Conservation (phyloP, 805 yeast species). For the Yarrowia hollandica region DNA sequence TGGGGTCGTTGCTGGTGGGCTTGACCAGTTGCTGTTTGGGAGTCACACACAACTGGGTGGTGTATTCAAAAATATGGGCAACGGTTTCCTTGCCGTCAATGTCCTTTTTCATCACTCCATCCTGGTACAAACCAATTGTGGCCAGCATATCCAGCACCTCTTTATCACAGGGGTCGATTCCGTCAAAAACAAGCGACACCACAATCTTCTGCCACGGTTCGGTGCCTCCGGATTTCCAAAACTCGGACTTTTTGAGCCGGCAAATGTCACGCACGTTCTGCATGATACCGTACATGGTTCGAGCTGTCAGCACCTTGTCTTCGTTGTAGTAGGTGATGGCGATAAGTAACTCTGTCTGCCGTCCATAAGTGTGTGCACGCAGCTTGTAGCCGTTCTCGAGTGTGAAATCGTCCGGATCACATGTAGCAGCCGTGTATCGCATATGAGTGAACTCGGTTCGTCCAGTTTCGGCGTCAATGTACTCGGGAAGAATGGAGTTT, state of each 20-base stretch:
- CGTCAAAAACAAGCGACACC: slow-evolving; percentile 64
- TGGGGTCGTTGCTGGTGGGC: slow-evolving; percentile 52
- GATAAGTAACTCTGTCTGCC: slow-evolving; percentile 61
- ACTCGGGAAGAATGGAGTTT: slow-evolving; percentile 41
- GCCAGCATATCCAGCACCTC: slow-evolving; percentile 63
- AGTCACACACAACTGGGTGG: slow-evolving; percentile 51
- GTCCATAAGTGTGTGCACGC: slow-evolving; percentile 56
- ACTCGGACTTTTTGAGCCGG: slow-evolving; percentile 47
- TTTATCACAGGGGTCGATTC: slow-evolving; percentile 64
- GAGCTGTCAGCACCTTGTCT: slow-evolving; percentile 60
- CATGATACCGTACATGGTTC: slow-evolving; percentile 64
- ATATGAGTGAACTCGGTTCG: slow-evolving; percentile 56
- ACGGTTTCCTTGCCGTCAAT: slow-evolving; percentile 61
- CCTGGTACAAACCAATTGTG: slow-evolving; percentile 65
- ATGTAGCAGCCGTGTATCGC: slow-evolving; percentile 65
- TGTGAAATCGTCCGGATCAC: slow-evolving; percentile 66
- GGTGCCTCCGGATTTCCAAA: slow-evolving; percentile 52
- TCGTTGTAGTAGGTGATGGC: slow-evolving; percentile 69
- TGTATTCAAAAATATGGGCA: slow-evolving; percentile 66
- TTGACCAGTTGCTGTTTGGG: slow-evolving; percentile 48
- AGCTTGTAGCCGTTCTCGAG: slow-evolving; percentile 54
- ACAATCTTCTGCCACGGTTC: slow-evolving; percentile 66
- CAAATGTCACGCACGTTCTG: slow-evolving; percentile 62
- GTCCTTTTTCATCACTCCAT: slow-evolving; percentile 60
- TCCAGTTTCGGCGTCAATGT: slow-evolving; percentile 49